Percentiles rank a stretch among this genome's conserved stretches.
phyloP scores from a whole-genome alignment of 768 basidiomycete species.

The Podaxis sp. region DNA sequence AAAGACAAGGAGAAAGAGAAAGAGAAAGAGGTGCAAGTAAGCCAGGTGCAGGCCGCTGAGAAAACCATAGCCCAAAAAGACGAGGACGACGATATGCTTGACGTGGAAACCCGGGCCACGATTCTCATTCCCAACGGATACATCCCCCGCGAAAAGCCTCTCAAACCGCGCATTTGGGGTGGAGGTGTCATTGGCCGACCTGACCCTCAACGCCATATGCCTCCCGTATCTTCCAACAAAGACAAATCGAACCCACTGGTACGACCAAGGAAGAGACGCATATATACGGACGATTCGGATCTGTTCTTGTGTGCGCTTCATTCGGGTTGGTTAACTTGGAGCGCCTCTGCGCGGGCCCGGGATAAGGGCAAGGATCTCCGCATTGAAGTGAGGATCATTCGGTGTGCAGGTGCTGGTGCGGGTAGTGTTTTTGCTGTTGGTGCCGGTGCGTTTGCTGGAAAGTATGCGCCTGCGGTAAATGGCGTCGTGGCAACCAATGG shows the following conservation, averaged over 20 bases:
- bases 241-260: constrained; percentile 8
- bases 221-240: constrained; percentile 2
- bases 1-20: constrained; percentile 17
- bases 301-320: constrained; percentile 69
- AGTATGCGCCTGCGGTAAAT: constrained; percentile 13
- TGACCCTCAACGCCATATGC: constrained; percentile 6
- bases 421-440: constrained; percentile 27
- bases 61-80: constrained; percentile 16
- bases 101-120: constrained; percentile 47
- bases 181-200: constrained; percentile 50
- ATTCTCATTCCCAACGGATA: constrained; percentile 60
- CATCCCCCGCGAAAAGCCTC: constrained; percentile 55
- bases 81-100: constrained; percentile 28
- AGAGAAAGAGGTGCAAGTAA: constrained; percentile 18
- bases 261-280: constrained; percentile 36
- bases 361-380: constrained; percentile 37
- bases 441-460: constrained; percentile 15
- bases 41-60: constrained; percentile 5
- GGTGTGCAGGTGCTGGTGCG: constrained; percentile 34
- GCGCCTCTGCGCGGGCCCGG: constrained; percentile 38
- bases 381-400: constrained; percentile 40
- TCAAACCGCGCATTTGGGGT: constrained; percentile 66
- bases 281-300: constrained; percentile 81
- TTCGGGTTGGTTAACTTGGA: constrained; percentile 56
- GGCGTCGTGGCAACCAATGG: constrained; percentile 5